Percentiles rank a stretch among this genome's conserved stretches.
phyloP scores from a whole-genome alignment of 495 filamentous ascomycete species.

The Talaromyces thailandensis region DNA sequence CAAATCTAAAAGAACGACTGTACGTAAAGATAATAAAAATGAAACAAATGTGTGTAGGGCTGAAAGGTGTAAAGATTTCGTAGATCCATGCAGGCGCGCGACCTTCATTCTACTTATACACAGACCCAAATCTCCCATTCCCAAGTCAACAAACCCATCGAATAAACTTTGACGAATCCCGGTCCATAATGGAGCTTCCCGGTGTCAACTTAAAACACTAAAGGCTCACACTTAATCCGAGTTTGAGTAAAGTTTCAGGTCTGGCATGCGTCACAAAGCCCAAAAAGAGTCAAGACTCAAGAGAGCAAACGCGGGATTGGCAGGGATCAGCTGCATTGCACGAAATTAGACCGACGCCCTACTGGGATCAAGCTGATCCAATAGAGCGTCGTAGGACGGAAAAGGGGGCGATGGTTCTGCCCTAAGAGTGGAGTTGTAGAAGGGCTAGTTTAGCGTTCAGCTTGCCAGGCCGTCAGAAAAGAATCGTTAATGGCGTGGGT shows the following conservation, averaged over 20 bases:
- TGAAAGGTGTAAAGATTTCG: neutral
- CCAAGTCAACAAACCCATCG: neutral
- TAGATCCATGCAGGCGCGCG: neutral
- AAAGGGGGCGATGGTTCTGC: neutral
- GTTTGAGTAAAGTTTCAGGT: neutral
- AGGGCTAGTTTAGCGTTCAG: neutral
- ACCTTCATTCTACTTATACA: neutral
- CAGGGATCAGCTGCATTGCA: neutral
- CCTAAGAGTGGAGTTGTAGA: neutral
- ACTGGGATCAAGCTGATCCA: neutral
- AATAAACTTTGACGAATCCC: neutral
- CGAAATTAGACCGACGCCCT: neutral
- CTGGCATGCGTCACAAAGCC: neutral
- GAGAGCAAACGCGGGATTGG: neutral
- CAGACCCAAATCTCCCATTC: neutral
- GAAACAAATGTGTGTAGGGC: neutral
- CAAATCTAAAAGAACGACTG: neutral
- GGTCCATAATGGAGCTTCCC: neutral
- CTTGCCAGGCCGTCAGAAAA: neutral
- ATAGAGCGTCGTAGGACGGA: neutral
- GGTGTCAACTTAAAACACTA: neutral
- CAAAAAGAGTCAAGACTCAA: neutral
- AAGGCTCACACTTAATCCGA: neutral
- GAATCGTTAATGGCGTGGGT: neutral
- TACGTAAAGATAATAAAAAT: neutral